These are phyloP conservation scores for Trichoderma citrinoviride DNA, from an alignment of 2,329 filamentous ascomycete genomes.

Conservation along the genomic window DNA sequence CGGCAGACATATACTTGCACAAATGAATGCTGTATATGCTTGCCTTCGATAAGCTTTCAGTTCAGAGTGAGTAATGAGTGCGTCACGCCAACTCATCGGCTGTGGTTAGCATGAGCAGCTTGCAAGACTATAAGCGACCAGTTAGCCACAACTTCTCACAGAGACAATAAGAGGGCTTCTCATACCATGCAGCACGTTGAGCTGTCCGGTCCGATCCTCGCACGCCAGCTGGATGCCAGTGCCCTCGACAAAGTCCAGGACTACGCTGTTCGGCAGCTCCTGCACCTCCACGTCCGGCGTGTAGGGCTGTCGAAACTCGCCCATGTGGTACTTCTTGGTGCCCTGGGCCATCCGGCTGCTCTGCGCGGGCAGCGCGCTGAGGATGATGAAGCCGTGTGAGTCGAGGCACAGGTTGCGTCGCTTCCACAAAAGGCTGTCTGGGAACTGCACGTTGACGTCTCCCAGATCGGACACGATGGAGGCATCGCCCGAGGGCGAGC, in stretches of 20 bases:
- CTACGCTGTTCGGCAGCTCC: slow-evolving; percentile 84
- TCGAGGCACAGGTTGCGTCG: slow-evolving; percentile 85
- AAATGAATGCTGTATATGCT: background rate
- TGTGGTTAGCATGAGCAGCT: slow-evolving; percentile 38
- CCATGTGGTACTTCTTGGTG: slow-evolving; percentile 78
- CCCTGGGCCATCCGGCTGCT: slow-evolving; percentile 45
- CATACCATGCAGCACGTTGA: slow-evolving; percentile 52
- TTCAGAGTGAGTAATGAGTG: background rate
- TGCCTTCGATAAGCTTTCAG: background rate
- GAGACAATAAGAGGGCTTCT: slow-evolving; percentile 20
- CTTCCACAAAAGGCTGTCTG: slow-evolving; percentile 95
- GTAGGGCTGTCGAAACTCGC: slow-evolving; percentile 76
- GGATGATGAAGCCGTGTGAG: slow-evolving; percentile 75
- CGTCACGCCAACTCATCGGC: slow-evolving; percentile 28
- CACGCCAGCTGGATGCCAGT: slow-evolving; percentile 63
- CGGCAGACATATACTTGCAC: background rate
- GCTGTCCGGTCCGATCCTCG: slow-evolving; percentile 58
- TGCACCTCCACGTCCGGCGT: slow-evolving; percentile 87
- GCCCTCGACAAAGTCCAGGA: slow-evolving; percentile 59
- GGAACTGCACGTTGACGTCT: slow-evolving; percentile 95
- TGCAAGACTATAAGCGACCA: slow-evolving; percentile 31
- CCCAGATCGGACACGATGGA: slow-evolving; percentile 67
- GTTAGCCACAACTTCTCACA: background rate
- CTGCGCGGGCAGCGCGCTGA: slow-evolving; percentile 62
- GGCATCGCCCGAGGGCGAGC: slow-evolving; percentile 32